Base-by-base conservation (phyloP, 140 eudicot species). In the Erigeron philadelphicus region DNA sequence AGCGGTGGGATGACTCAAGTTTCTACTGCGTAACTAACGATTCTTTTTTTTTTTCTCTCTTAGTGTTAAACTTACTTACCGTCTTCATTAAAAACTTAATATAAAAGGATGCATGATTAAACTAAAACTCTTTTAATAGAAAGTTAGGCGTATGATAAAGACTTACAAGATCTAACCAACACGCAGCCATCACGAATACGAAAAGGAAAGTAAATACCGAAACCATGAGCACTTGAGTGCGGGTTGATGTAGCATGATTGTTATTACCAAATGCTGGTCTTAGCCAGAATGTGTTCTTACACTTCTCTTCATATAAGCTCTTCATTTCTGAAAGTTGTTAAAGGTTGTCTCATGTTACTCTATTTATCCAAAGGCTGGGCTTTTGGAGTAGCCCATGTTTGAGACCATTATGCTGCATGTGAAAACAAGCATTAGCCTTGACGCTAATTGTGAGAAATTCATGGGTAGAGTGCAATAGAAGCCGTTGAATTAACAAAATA, bases 161-260 rank as follows among this genome's bases (percentile, higher is more conserved):
- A 78, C 81, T 83, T 64, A 83, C 87, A 12, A 71, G 69, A 48
- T 74, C 81, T 23, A 71, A 52, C 79, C 76, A 68, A 41, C 76
- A 72, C 21, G 73, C 46, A 45, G 55, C 80, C 12, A 69, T 65
- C 70, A 76, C 11, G 53, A 79, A 15, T 52, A 72, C 6, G 72
- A 71, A 61, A 68, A 78, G 66, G 73, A 68, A 72, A 50, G 38
- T 19, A 50, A 61, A 11, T 10, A 75, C 43, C 12, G 57, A 19
- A 19, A 42, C 52, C 15, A 61, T 2, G 59, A 61, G 19, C 76
- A 31, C 16, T 44, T 8, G 16, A 23, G 18, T 62, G 16, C 57
- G 16, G 13, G 57, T 13, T 15, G 9, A 15, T 15, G 16, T 12
- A 15, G 21, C 57, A 15, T 50, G 21, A 50, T 50, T 9, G 21